Base-by-base conservation (phyloP, 2,329 filamentous ascomycete genomes). In the Paramyrothecium roridum region DNA sequence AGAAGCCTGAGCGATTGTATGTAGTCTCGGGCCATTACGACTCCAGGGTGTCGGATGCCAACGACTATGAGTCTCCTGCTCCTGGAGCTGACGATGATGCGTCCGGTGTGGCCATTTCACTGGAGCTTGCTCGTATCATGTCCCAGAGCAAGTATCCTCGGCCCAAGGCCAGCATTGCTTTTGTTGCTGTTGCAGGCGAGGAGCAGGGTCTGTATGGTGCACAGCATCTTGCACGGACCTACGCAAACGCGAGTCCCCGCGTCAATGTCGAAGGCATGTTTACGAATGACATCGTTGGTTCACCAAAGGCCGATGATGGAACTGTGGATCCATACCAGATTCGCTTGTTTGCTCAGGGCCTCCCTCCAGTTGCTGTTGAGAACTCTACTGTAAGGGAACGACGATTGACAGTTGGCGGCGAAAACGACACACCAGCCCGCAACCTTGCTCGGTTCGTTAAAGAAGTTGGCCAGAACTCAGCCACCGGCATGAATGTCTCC, bases 1-100 rank as follows among this genome's bases (percentile, higher is more conserved):
- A 72, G 11, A 73, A 78, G 20, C 76, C 79, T 2, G 72, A 73
- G 10, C 70, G 80, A 22, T 70, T 79, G 16, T 83, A 83, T 59
- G 77, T 83, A 2, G 75, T 82, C 26, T 80, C 78, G 2, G 81
- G 81, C 0, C 80, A 84, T 61, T 83, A 84, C 63, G 82, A 85
- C 60, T 78, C 73, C 52, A 73, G 82, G 13, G 73, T 77, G 2
- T 76, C 77, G 1, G 74, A 85, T 57, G 64, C 79, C 0, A 66
- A 79, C 52, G 75, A 85, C 64, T 83, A 78, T 58, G 73, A 73
- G 16, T 70, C 70, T 34, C 79, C 84, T 59, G 76, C 80, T 2
- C 82, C 82, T 0, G 82, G 82, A 2, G 81, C 82, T 1, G 80
- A 84, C 56, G 82, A 85, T 61, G 81, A 85, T 62, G 82, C 79